These are phyloP conservation scores for Acacia acuminata DNA, from an alignment of 306 rosid genomes.

Conservation along the genomic window DNA sequence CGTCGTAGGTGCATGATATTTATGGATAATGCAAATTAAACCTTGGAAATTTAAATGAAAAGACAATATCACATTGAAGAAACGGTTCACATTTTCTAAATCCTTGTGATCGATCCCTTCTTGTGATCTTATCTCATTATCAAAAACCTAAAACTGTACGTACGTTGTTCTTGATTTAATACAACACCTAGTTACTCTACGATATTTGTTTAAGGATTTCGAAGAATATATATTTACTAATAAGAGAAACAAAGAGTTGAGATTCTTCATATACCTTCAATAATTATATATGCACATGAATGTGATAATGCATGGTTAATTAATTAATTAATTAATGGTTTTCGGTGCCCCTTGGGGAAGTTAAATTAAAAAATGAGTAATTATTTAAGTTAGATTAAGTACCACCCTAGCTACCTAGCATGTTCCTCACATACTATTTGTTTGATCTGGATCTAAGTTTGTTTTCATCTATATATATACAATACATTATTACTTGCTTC, in stretches of 20 bases:
- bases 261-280: not conserved
- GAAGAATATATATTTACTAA: not conserved
- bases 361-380: not conserved
- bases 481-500: not conserved
- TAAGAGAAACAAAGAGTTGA: not conserved
- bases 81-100: not conserved
- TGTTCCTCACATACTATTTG: not conserved
- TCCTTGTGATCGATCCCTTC: not conserved
- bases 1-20: not conserved
- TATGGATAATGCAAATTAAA: not conserved
- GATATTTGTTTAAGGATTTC: not conserved
- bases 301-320: not conserved
- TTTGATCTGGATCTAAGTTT: not conserved
- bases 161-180: not conserved
- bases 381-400: not conserved
- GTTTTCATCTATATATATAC: not conserved
- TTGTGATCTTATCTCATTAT: not conserved
- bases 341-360: not conserved
- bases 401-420: not conserved
- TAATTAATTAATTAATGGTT: not conserved
- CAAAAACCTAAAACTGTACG: too few species aligned
- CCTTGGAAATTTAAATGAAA: not conserved
- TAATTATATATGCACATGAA: not conserved
- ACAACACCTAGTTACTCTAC: not conserved
- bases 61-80: not conserved